These are phyloP conservation scores for Apiotrichum gamsii DNA, from an alignment of 1,284 basidiomycete species.

Conservation along the genomic window DNA sequence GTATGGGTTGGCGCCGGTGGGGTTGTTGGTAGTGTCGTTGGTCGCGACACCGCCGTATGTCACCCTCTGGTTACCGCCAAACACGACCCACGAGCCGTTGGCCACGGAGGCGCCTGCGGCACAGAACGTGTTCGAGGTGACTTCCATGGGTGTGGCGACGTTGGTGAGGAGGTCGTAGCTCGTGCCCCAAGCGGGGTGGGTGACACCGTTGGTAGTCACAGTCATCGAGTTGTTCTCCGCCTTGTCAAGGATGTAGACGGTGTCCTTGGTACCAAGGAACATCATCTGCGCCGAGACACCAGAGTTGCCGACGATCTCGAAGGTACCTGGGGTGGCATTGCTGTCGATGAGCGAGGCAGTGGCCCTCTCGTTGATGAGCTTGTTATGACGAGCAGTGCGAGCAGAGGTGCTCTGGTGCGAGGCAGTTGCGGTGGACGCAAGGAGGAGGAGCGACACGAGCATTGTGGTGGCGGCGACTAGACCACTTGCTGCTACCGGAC, in stretches of 20 bases:
- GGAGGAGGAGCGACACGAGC: conserved; percentile 6
- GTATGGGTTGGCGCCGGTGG: conserved; percentile 50
- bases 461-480: conserved; percentile 1
- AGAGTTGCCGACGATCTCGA: conserved; percentile 41
- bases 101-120: conserved; percentile 50
- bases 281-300: conserved; percentile 48
- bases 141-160: conserved; percentile 55
- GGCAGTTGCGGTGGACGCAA: conserved; percentile 4
- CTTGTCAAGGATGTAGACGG: conserved; percentile 51
- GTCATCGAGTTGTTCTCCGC: conserved; percentile 58
- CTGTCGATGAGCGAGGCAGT: conserved; percentile 4
- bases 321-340: conserved; percentile 30
- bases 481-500: too few species aligned
- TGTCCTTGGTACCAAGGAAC: conserved; percentile 46
- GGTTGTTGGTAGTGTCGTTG: conserved; percentile 29
- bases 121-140: conserved; percentile 74
- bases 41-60: conserved; percentile 58
- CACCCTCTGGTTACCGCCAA: conserved; percentile 64
- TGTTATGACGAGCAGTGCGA: conserved; percentile 14
- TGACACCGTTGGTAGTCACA: conserved; percentile 48
- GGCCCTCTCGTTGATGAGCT: conserved; percentile 12
- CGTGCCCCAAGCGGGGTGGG: conserved; percentile 47
- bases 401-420: not conserved
- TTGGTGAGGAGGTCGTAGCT: conserved; percentile 50
- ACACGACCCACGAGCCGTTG: conserved; percentile 50